A percentile compares a stretch with the other conserved stretches of the same genome.
Conservation (phyloP, 257 asterid genomes). For the Capsicum chinense region DNA sequence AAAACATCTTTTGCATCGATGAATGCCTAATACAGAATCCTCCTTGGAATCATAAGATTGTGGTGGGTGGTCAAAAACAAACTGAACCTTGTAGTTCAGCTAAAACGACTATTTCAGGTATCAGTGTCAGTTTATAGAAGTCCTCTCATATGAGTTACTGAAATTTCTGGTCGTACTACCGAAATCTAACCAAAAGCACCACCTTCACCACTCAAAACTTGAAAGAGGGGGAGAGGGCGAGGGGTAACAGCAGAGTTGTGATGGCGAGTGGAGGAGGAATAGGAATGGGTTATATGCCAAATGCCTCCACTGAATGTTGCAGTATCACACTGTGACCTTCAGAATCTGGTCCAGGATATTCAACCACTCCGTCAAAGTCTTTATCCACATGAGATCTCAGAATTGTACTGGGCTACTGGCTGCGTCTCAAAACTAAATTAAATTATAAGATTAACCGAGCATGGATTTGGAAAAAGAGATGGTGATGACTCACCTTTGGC, state of each 20-base stretch:
- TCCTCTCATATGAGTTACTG: background rate
- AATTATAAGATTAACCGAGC: background rate
- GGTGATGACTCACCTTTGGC: conserved; percentile 63
- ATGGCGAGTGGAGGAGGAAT: background rate
- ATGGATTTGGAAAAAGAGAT: conserved; percentile 26
- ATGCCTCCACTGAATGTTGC: background rate
- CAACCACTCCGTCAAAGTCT: background rate
- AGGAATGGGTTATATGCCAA: background rate
- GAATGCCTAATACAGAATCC: conserved; percentile 13
- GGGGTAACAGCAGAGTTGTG: background rate
- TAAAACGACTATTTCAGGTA: conserved; percentile 14
- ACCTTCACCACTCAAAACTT: background rate
- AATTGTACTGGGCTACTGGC: background rate
- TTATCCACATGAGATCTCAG: conserved; percentile 6
- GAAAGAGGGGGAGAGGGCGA: too few species aligned
- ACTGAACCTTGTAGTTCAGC: conserved; percentile 22
- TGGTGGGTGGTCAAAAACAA: background rate
- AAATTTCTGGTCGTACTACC: background rate
- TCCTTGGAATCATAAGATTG: conserved; percentile 9
- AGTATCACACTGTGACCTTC: background rate
- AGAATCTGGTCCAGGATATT: background rate
- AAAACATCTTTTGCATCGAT: conserved; percentile 8
- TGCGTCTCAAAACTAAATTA: background rate
- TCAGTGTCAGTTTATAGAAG: background rate
- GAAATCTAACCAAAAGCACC: background rate